Base-by-base conservation (phyloP, 2,329 filamentous ascomycete genomes). In the Cladosporium sp. region DNA sequence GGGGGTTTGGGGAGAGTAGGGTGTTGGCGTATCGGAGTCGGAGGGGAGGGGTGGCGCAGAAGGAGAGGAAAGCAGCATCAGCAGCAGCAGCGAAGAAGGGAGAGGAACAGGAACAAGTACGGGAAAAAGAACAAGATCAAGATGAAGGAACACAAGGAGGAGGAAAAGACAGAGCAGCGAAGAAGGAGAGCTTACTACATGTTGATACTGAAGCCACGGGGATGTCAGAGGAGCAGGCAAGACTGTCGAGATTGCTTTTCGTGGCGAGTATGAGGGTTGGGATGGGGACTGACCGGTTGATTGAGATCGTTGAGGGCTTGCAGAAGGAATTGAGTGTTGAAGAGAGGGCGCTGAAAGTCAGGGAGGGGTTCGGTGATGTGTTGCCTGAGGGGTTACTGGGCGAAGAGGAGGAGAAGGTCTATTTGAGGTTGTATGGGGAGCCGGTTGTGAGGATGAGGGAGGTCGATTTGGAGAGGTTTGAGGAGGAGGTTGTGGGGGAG, bases 401-500 rank as follows among this genome's bases (percentile, higher is more conserved):
- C 38, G 82, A 84, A 0, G 86, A 90, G 63, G 93, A 97, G 76
- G 88, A 90, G 73, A 81, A 80, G 58, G 80, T 96, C 0, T 97
- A 96, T 77, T 88, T 90, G 74, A 85, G 92, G 69, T 80, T 96
- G 18, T 97, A 95, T 76, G 94, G 93, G 1, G 83, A 88, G 38
- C 92, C 93, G 1, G 76, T 91, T 87, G 89, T 65, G 86, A 90
- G 76, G 82, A 87, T 4, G 87, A 80, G 67, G 66, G 69, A 62
- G 57, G 66, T 51, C 66, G 67, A 65, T 63, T 73, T 79, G 58
- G 81, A 81, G 70, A 18, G 4, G 49, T 34, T 66, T 41, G 68
- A 70, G 64, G 65, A 73, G 38, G 67, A 67, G 52, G n/a, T 65
- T 63, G 73, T 78, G 28, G 68, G 74, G n/a, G 71, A 71, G 32